A percentile compares a stretch with the other conserved stretches of the same genome.
Conservation (phyloP, 805 yeast species). For the Danielia oregonensis region DNA sequence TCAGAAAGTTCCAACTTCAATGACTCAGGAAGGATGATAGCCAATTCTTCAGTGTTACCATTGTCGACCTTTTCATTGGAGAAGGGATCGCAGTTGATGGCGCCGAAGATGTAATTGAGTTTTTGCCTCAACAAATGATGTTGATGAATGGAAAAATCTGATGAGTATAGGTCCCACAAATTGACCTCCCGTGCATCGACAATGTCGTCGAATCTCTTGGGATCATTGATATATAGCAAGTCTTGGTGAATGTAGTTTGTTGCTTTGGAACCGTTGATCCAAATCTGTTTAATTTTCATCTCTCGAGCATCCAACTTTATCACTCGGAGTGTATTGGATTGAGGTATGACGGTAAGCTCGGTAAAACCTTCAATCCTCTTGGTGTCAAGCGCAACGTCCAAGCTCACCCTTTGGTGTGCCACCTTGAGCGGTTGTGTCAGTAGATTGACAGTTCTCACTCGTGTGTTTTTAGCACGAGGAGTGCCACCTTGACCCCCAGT, state of each 20-base stretch:
- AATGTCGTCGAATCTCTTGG: conserved; percentile 25
- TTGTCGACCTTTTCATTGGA: conserved; percentile 11
- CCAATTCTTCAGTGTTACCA: conserved; percentile 60
- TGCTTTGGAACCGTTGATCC: conserved; percentile 53
- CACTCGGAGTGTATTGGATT: conserved; percentile 50
- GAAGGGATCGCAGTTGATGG: conserved; percentile 30
- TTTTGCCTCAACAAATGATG: conserved; percentile 57
- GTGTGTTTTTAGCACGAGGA: conserved; percentile 8
- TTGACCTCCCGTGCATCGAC: conserved; percentile 22
- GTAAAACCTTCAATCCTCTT: conserved; percentile 66
- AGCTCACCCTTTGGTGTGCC: conserved; percentile 77
- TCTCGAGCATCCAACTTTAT: conserved; percentile 81
- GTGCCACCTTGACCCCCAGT: conserved; percentile 10
- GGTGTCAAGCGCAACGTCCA: conserved; percentile 75
- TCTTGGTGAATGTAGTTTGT: conserved; percentile 58
- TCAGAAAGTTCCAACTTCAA: conserved; percentile 61
- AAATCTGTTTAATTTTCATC: conserved; percentile 58
- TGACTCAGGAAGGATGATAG: conserved; percentile 60
- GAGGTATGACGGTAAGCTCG: conserved; percentile 77
- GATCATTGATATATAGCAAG: conserved; percentile 38
- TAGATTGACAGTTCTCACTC: conserved; percentile 12
- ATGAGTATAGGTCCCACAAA: conserved; percentile 42
- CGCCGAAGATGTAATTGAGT: conserved; percentile 51
- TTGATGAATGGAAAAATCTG: conserved; percentile 44
- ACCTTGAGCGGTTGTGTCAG: conserved; percentile 56